Base-by-base conservation (phyloP, 495 filamentous ascomycete species). In the Aspergillus heteromorphus region DNA sequence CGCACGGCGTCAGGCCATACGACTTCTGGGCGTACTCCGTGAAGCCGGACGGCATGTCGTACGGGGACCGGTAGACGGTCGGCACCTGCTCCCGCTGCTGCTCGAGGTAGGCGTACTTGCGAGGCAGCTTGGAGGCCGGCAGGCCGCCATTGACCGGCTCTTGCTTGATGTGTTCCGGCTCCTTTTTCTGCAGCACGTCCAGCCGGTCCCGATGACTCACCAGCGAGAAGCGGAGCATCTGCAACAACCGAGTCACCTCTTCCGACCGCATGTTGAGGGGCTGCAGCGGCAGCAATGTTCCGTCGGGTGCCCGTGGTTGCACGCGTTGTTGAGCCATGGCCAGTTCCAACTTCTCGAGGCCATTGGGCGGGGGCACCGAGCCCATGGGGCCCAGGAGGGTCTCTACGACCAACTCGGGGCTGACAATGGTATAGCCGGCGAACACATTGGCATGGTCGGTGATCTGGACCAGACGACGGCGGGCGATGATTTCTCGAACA, bases 361-460 rank as follows among this genome's bases (percentile, higher is more conserved):
- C 73, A 65, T 68, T 73, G 47, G 67, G 55, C 8, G 74, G 73
- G 49, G 72, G 73, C 29, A 75, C 70, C 17, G 74, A 77, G 53
- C 74, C 74, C 72, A 74, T 72, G 48, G 74, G 74, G 14, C 74
- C 74, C 64, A 77, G 55, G 42, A 77, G 60, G 20, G 73, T 75
- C 47, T 77, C 73, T 41, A 77, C 72, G 50, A 77, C 74, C 65
- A 74, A 58, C 63, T 77, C 72, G 40, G 74, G 72, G 57, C 71
- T 67, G 54, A 77, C 73, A 55, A 77, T 77, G 27, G 63, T 73
- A 59, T 77, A 77, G 27, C 74, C 74, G 52, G 73, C 74, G 47
- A 75, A 75, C 13, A 75, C 67, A 65, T 77, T 77, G 65, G 72
- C 72, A 67, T 77, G 74, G 59, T 77, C 74, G 68, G 74, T 77